phyloP scores from a whole-genome alignment of 345 rosid genomes.

The Salix arbutifolia region DNA sequence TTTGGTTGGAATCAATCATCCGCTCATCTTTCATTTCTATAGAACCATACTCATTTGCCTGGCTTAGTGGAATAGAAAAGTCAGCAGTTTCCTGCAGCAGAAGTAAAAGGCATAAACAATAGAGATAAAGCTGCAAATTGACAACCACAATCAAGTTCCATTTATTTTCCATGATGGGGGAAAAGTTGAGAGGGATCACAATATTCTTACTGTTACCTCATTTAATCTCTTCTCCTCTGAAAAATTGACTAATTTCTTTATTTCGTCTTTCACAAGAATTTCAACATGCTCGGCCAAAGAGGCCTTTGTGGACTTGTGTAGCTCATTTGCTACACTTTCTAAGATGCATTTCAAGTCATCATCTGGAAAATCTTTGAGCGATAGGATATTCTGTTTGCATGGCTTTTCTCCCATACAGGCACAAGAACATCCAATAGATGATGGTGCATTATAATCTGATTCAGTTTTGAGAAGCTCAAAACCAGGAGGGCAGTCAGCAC shows the following conservation, averaged over 20 bases:
- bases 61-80: slow-evolving; percentile 21
- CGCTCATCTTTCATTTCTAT: slow-evolving; percentile 21
- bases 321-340: slow-evolving; percentile 55
- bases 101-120: background rate
- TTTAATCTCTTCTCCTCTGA: slow-evolving; percentile 27
- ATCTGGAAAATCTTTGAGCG: slow-evolving; percentile 13
- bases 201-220: slow-evolving; percentile 31
- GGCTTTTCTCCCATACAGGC: slow-evolving; percentile 17
- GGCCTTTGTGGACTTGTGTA: slow-evolving; percentile 48
- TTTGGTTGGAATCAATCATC: slow-evolving; percentile 20
- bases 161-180: background rate
- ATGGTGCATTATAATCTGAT: slow-evolving; percentile 19
- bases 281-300: slow-evolving; percentile 42
- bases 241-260: slow-evolving; percentile 26
- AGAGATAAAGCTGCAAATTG: background rate
- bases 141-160: background rate
- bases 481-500: slow-evolving; percentile 42
- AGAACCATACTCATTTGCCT: slow-evolving; percentile 12
- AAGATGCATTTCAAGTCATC: slow-evolving; percentile 36
- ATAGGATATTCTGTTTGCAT: slow-evolving; percentile 21
- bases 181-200: background rate
- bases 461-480: slow-evolving; percentile 31
- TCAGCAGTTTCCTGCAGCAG: slow-evolving; percentile 43
- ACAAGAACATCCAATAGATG: slow-evolving; percentile 15
- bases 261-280: slow-evolving; percentile 52